phyloP scores from a whole-genome alignment of 106 monocot species.

The Allium sativum region DNA sequence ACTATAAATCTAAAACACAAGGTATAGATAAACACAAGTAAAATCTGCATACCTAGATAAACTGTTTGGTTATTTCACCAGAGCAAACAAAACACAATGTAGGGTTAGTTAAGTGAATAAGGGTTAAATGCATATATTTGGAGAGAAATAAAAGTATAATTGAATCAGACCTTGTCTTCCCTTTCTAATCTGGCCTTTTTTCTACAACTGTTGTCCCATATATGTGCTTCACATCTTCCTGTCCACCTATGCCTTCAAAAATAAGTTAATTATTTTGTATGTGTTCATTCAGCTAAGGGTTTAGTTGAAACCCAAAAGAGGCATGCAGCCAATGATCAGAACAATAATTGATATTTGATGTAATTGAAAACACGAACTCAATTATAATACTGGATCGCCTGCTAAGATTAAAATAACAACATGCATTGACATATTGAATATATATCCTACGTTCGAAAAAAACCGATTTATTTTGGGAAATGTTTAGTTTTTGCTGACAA shows the following conservation, averaged over 20 bases:
- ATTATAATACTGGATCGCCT: background rate
- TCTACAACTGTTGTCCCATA: conserved; percentile 92
- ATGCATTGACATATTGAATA: too few species aligned
- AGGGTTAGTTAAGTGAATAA: background rate
- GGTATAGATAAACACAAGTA: too few species aligned
- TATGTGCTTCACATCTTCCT: conserved; percentile 86
- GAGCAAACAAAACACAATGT: too few species aligned
- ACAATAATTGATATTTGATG: too few species aligned
- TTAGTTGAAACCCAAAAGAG: too few species aligned
- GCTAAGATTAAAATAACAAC: too few species aligned
- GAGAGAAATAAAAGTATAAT: background rate
- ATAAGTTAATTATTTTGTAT: background rate
- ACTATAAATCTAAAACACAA: background rate
- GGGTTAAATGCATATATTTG: background rate
- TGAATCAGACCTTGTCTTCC: conserved; percentile 70
- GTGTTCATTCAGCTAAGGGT: too few species aligned
- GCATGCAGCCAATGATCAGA: too few species aligned
- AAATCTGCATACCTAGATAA: conserved; percentile 41
- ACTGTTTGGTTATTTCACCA: conserved; percentile 24
- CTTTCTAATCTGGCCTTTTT: conserved; percentile 90
- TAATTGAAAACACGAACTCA: background rate
- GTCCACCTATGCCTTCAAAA: conserved; percentile 87
- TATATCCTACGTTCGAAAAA: too few species aligned
- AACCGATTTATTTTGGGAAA: too few species aligned
- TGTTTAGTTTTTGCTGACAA: too few species aligned